Evolutionary conservation across 1,139 yeast species (phyloP).

Genomic region (Zygoascus sp.): DNA sequence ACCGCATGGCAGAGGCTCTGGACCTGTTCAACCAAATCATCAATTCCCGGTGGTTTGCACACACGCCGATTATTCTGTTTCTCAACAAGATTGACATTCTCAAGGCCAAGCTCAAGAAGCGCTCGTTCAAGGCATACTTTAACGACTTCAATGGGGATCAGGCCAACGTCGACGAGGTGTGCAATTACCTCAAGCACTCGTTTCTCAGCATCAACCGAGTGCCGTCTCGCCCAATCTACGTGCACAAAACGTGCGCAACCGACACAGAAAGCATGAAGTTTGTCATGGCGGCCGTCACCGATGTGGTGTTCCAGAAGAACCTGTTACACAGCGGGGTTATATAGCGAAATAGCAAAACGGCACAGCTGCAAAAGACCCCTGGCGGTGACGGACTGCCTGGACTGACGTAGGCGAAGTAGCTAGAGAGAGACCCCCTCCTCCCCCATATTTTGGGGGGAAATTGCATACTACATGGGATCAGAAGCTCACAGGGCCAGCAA

Average conservation of each 20-base stretch:
- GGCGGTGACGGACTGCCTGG: no score
- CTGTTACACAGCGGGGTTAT: constrained; percentile 75
- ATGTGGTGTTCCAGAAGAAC: constrained; percentile 79
- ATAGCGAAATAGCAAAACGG: not conserved
- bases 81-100: constrained; percentile 84
- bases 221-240: constrained; percentile 71
- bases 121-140: constrained; percentile 36
- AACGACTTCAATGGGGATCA: constrained; percentile 15
- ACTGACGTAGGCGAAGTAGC: no score
- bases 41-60: constrained; percentile 77
- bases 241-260: constrained; percentile 94
- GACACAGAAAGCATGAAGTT: constrained; percentile 84
- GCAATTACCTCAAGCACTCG: constrained; percentile 25
- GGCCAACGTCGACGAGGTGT: constrained; percentile 23
- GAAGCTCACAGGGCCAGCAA: no score
- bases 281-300: constrained; percentile 89
- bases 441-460: no score
- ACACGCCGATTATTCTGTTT: constrained; percentile 85
- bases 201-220: constrained; percentile 47
- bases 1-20: constrained; percentile 88
- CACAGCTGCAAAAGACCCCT: no score
- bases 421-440: no score
- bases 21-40: constrained; percentile 78
- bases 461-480: no score
- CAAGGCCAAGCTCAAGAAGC: constrained; percentile 58